phyloP scores from a whole-genome alignment of 108 stramenopile species.

The Fragilariopsis cylindrus region DNA sequence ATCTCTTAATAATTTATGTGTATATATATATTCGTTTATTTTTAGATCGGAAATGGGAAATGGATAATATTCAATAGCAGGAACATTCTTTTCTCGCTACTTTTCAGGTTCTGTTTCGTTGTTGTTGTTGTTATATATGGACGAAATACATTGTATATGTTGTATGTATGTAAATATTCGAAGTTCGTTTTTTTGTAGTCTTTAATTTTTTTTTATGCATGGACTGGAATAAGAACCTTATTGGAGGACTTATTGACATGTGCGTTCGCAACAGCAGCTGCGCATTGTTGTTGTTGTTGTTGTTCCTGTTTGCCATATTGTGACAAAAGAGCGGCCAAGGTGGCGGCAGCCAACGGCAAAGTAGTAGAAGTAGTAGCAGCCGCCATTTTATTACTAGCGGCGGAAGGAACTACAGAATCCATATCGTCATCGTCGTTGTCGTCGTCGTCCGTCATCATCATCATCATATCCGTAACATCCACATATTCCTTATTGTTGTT shows the following conservation, averaged over 20 bases:
- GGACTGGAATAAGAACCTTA: constrained; percentile 34
- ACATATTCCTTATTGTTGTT: neutral
- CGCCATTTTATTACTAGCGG: neutral
- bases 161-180: no score
- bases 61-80: no score
- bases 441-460: neutral
- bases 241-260: constrained; percentile 19
- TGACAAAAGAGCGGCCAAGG: constrained; percentile 67
- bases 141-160: no score
- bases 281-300: constrained; percentile 5
- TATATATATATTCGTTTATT: no score
- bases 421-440: neutral
- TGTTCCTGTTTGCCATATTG: constrained; percentile 57
- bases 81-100: no score
- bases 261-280: constrained; percentile 18
- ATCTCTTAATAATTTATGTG: no score
- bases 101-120: no score
- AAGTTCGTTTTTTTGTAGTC: no score
- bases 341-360: constrained; percentile 75
- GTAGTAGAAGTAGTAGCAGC: neutral
- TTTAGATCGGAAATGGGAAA: no score
- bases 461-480: constrained; percentile 2
- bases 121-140: no score
- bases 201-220: constrained; percentile 13
- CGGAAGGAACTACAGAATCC: constrained; percentile 1